Evolutionary conservation across 768 basidiomycete genomes (phyloP).

Genomic region (Serendipita vermifera): DNA sequence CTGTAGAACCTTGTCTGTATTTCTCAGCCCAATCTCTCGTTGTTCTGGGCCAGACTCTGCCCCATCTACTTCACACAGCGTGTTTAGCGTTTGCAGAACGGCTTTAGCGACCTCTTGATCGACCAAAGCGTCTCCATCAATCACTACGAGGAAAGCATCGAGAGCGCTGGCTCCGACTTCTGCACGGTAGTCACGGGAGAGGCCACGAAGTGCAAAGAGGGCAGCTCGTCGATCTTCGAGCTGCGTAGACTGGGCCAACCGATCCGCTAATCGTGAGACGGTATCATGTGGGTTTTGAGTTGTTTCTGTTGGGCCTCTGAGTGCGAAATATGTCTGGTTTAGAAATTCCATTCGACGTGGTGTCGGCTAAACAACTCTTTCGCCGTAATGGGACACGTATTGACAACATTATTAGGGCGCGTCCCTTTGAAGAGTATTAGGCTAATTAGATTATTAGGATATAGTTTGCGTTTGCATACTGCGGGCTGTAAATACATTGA

Average conservation of each 20-base stretch:
- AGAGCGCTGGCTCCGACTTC: slow-evolving; percentile 76
- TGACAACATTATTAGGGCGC: too few species aligned
- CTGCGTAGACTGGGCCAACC: slow-evolving; percentile 78
- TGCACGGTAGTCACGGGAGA: slow-evolving; percentile 78
- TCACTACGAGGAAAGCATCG: slow-evolving; percentile 60
- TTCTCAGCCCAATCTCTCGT: slow-evolving; percentile 68
- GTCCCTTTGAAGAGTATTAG: too few species aligned
- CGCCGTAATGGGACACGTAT: too few species aligned
- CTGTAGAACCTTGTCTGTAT: slow-evolving; percentile 68
- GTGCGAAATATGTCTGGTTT: slow-evolving; percentile 72
- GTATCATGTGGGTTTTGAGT: slow-evolving; percentile 69
- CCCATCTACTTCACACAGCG: slow-evolving; percentile 66
- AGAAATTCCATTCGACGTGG: slow-evolving; percentile 57
- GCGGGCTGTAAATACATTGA: too few species aligned
- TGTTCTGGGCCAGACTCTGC: slow-evolving; percentile 28
- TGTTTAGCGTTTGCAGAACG: slow-evolving; percentile 73
- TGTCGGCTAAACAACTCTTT: too few species aligned
- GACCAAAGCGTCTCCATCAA: slow-evolving; percentile 78
- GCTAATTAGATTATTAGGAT: too few species aligned
- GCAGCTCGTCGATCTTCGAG: slow-evolving; percentile 88
- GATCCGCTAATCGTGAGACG: slow-evolving; percentile 75
- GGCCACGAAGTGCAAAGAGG: slow-evolving; percentile 85
- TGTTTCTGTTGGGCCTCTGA: slow-evolving; percentile 69
- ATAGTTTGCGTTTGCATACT: too few species aligned
- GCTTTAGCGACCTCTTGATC: slow-evolving; percentile 91